Base-by-base conservation (phyloP, 306 rosid genomes). In the Mimosa bimucronata region DNA sequence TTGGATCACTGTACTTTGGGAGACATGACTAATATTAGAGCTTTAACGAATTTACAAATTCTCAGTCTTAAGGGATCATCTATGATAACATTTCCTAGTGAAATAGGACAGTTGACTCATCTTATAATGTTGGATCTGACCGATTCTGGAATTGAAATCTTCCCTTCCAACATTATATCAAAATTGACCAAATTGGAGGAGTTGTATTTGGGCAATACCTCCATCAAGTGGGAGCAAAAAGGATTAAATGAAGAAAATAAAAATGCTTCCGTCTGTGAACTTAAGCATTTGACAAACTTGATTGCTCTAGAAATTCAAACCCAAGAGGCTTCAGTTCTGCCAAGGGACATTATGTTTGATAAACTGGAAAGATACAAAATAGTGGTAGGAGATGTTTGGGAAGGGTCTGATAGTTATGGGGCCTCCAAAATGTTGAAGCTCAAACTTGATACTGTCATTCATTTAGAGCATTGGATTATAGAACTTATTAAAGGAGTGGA, bases 141-240 rank as follows among this genome's bases (percentile, higher is more conserved):
- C 8, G 0, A 5, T 3, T 69, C 71, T 38, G 0, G 30, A 8
- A 16, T 84, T 71, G 41, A 70, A 62, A 4, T 53, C 48, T 52
- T 81, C 40, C 80, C 76, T 8, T 19, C 70, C 9, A 67, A 41
- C 9, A 19, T 84, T 48, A 53, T 84, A 18, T 71, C 81, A 19
- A 23, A 60, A 19, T 76, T 80, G 66, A 30, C 9, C 40, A 25
- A 5, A n/a, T 46, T 82, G 60, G 85, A 82, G 21, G 82, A 77
- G 41, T 11, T 82, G 18, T 5, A 29, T 13, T 6, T 77, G 30
- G 14, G 41, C 0, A 8, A 19, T 12, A 55, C 18, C 12, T 75
- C 40, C 25, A 16, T 61, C 41, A n/a, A 38, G 5, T 79, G 83
- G 87, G 57, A 68, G 4, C 41, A 5, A 18, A 64, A 50, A 41